These are phyloP conservation scores for Cadophora gregata DNA, from an alignment of 2,329 filamentous ascomycete species.

Conservation along the genomic window DNA sequence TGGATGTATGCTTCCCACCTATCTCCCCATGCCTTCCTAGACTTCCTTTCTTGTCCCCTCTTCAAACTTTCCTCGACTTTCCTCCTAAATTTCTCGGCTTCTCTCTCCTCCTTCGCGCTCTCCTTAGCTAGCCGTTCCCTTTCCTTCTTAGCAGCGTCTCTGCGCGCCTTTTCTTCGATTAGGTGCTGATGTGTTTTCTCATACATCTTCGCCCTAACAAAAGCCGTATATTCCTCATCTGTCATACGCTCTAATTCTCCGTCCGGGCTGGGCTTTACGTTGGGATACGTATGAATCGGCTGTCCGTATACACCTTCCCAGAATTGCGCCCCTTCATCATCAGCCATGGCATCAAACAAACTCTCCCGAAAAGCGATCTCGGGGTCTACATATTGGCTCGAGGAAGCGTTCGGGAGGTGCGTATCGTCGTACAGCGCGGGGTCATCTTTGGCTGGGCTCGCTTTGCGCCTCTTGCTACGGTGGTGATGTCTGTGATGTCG, in stretches of 20 bases:
- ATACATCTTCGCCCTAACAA: constrained; percentile 92
- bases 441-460: constrained; percentile 41
- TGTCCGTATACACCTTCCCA: constrained; percentile 98
- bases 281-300: constrained; percentile 81
- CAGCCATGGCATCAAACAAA: constrained; percentile 94
- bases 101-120: constrained; percentile 48
- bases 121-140: constrained; percentile 50
- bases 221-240: constrained; percentile 88
- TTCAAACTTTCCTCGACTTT: constrained; percentile 74
- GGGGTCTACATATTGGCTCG: constrained; percentile 58
- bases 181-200: constrained; percentile 89
- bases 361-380: constrained; percentile 88
- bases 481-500: constrained; percentile 39
- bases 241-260: constrained; percentile 81
- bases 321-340: constrained; percentile 93
- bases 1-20: constrained; percentile 69
- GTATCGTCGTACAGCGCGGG: constrained; percentile 48
- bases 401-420: constrained; percentile 47
- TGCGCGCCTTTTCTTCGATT: constrained; percentile 73
- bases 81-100: constrained; percentile 55
- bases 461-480: constrained; percentile 38
- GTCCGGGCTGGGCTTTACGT: constrained; percentile 50
- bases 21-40: constrained; percentile 56
- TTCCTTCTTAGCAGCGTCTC: constrained; percentile 60
- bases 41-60: constrained; percentile 66